phyloP scores from a whole-genome alignment of 805 yeast species.

The Pichia membranifaciens region DNA sequence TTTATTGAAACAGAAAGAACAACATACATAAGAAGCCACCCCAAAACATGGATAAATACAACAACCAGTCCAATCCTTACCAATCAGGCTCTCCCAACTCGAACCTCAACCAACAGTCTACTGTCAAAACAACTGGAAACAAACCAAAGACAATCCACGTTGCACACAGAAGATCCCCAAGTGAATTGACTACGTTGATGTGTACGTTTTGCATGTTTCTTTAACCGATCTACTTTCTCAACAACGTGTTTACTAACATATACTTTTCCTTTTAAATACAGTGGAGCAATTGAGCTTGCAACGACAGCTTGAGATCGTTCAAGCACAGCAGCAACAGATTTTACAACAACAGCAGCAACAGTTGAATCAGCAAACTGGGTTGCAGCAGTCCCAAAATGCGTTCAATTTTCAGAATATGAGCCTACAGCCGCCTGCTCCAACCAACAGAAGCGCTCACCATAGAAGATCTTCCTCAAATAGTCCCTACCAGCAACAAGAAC shows the following conservation, averaged over 20 bases:
- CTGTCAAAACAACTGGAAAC: slow-evolving; percentile 29
- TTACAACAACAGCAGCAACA: slow-evolving; percentile 64
- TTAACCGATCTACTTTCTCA: not conserved
- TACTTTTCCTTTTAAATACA: slow-evolving; percentile 14
- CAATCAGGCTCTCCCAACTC: not conserved
- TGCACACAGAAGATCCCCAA: slow-evolving; percentile 96
- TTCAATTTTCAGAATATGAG: slow-evolving; percentile 21
- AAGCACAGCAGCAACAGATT: slow-evolving; percentile 86
- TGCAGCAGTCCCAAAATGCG: slow-evolving; percentile 18
- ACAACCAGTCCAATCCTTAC: not conserved
- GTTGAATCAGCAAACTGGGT: slow-evolving; percentile 19
- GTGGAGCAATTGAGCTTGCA: slow-evolving; percentile 85
- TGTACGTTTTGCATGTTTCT: slow-evolving; percentile 35
- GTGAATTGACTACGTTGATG: slow-evolving; percentile 89
- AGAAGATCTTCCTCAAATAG: slow-evolving; percentile 27
- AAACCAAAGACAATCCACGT: slow-evolving; percentile 68
- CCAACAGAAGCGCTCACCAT: slow-evolving; percentile 22
- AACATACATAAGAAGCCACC: not conserved
- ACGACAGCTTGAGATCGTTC: slow-evolving; percentile 86
- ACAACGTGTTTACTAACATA: slow-evolving; percentile 2
- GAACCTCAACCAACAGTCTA: slow-evolving; percentile 21
- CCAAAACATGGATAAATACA: slow-evolving; percentile 4
- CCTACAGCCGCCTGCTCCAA: slow-evolving; percentile 19
- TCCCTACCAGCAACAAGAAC: slow-evolving; percentile 14
- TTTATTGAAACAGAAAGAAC: not conserved